Percentiles rank a stretch among this genome's conserved stretches.
phyloP scores from a whole-genome alignment of 768 basidiomycete genomes.

The Tulasnella calospora region DNA sequence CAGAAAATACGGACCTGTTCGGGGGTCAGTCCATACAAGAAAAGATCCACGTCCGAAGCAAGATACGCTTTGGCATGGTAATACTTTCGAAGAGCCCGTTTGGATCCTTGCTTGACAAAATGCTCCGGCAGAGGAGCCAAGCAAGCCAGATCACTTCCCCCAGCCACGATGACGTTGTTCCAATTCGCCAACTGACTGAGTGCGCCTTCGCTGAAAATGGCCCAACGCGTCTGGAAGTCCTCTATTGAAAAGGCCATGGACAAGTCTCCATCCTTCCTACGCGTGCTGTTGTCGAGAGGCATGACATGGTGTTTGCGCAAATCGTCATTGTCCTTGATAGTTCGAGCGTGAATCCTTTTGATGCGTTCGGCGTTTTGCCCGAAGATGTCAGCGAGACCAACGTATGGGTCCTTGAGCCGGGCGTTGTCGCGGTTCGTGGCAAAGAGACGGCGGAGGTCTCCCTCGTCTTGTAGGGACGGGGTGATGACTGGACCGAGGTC shows the following conservation, averaged over 20 bases:
- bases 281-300: conserved; percentile 30
- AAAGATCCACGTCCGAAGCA: conserved; percentile 26
- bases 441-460: neutral
- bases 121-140: neutral
- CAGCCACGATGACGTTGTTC: neutral
- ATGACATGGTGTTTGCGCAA: neutral
- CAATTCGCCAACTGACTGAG: neutral
- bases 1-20: conserved; percentile 41
- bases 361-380: conserved; percentile 43
- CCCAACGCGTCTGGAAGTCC: neutral
- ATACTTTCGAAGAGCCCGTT: conserved; percentile 53
- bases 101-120: conserved; percentile 36
- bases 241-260: conserved; percentile 36
- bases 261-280: conserved; percentile 55
- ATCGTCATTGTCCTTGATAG: neutral
- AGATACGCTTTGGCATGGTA: conserved; percentile 52
- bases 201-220: neutral
- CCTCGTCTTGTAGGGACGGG: conserved; percentile 55
- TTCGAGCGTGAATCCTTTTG: conserved; percentile 41
- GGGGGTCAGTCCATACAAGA: neutral
- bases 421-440: neutral
- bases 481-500: conserved; percentile 47
- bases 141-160: neutral
- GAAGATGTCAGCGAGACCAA: conserved; percentile 38
- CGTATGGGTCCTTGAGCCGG: conserved; percentile 40